Conservation (phyloP, 345 rosid species). For the Murraya paniculata region DNA sequence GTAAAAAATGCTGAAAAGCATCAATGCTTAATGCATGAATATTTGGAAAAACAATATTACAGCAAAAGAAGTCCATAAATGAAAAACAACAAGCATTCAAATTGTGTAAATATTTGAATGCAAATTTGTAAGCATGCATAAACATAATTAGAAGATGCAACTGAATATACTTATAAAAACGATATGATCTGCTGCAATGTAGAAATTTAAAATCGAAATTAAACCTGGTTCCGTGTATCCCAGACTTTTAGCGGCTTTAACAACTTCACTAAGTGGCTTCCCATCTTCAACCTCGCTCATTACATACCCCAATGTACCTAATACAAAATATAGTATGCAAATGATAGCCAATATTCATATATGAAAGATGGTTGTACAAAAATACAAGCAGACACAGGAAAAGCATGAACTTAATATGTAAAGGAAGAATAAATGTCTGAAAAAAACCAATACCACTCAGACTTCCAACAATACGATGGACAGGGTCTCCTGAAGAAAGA, state of each 20-base stretch:
- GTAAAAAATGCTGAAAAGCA: no score
- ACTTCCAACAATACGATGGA: constrained; percentile 69
- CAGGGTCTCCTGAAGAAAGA: constrained; percentile 76
- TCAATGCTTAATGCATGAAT: neutral
- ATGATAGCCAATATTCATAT: constrained; percentile 1
- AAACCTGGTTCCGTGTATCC: constrained; percentile 98
- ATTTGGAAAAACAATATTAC: neutral
- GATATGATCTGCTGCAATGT: constrained; percentile 10
- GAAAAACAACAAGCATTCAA: neutral
- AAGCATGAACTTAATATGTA: neutral
- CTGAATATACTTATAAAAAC: neutral
- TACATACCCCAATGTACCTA: constrained; percentile 89
- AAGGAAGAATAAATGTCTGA: constrained; percentile 11
- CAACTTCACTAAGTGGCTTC: constrained; percentile 84
- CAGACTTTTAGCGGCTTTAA: constrained; percentile 72
- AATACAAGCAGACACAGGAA: neutral
- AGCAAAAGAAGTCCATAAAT: neutral
- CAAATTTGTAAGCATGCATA: neutral
- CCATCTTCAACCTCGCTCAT: constrained; percentile 97
- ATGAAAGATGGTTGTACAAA: neutral
- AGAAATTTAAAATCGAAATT: constrained; percentile 8
- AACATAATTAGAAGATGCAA: neutral
- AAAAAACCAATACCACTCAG: constrained; percentile 61
- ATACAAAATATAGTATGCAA: constrained; percentile 4
- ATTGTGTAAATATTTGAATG: neutral